phyloP scores from a whole-genome alignment of 2,329 filamentous ascomycete species.

The Colletotrichum kahawae region DNA sequence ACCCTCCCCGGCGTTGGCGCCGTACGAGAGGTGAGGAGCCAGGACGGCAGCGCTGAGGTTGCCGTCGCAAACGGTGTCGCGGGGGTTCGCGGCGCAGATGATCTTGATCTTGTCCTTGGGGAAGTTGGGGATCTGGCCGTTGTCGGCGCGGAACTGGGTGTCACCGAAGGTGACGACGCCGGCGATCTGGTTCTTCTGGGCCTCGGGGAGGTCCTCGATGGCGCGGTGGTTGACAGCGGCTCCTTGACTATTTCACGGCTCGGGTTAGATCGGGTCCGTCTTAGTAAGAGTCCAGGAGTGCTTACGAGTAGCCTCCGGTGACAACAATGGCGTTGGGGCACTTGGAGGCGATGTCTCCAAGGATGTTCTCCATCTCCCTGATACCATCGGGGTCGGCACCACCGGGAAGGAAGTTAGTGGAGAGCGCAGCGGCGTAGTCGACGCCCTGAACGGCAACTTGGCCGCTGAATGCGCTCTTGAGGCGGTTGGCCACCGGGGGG shows the following conservation, averaged over 20 bases:
- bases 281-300: fast-evolving
- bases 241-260: conserved; percentile 30
- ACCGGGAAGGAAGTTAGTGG: conserved; percentile 32
- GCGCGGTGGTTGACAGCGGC: conserved; percentile 30
- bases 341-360: conserved; percentile 36
- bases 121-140: conserved; percentile 38
- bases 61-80: conserved; percentile 10
- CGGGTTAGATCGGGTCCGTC: not conserved
- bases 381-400: conserved; percentile 36
- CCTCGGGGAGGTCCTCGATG: conserved; percentile 24
- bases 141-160: conserved; percentile 31
- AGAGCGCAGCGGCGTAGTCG: conserved; percentile 36
- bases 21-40: conserved; percentile 8
- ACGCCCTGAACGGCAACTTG: conserved; percentile 29
- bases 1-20: not conserved
- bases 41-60: not conserved
- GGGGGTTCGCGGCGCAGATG: conserved; percentile 5
- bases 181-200: conserved; percentile 21
- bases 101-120: conserved; percentile 35
- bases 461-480: conserved; percentile 21
- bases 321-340: conserved; percentile 39
- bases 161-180: conserved; percentile 29
- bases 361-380: conserved; percentile 31
- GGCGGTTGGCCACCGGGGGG: conserved; percentile 8
- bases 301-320: conserved; percentile 37